Evolutionary conservation across 768 basidiomycete species (phyloP).

Genomic region (Fistulinella prunicolor): DNA sequence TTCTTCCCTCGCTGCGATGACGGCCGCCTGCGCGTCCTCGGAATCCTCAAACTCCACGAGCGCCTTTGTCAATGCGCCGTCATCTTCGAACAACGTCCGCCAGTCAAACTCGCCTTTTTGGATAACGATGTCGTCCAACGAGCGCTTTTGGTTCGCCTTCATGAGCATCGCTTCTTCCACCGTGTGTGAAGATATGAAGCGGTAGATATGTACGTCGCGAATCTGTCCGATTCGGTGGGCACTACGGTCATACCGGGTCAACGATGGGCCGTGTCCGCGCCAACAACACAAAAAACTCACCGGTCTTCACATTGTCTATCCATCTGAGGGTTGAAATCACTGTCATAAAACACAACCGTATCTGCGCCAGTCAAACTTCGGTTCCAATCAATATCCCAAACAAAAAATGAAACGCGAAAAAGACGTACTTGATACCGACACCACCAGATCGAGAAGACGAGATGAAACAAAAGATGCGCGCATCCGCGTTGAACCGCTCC

Average conservation of each 20-base stretch:
- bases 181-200: conserved; percentile 85
- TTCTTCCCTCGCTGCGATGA: conserved; percentile 71
- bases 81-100: conserved; percentile 75
- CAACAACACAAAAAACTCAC: conserved; percentile 38
- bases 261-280: neutral
- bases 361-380: conserved; percentile 80
- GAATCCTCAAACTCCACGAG: conserved; percentile 84
- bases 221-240: conserved; percentile 99
- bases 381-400: conserved; percentile 14
- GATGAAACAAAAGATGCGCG: conserved; percentile 84
- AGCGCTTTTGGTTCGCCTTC: conserved; percentile 97
- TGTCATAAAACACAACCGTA: conserved; percentile 97
- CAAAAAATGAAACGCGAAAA: conserved; percentile 6
- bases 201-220: conserved; percentile 93
- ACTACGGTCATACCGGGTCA: conserved; percentile 36
- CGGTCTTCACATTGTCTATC: conserved; percentile 95
- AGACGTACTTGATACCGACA: conserved; percentile 88
- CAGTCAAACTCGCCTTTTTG: conserved; percentile 95
- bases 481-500: conserved; percentile 81
- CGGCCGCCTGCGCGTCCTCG: conserved; percentile 83
- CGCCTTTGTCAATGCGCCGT: conserved; percentile 61
- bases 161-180: conserved; percentile 96
- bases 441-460: conserved; percentile 76
- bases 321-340: conserved; percentile 97
- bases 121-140: conserved; percentile 87